Conservation (phyloP, 148 eudicot species). For the Agrostemma githago region DNA sequence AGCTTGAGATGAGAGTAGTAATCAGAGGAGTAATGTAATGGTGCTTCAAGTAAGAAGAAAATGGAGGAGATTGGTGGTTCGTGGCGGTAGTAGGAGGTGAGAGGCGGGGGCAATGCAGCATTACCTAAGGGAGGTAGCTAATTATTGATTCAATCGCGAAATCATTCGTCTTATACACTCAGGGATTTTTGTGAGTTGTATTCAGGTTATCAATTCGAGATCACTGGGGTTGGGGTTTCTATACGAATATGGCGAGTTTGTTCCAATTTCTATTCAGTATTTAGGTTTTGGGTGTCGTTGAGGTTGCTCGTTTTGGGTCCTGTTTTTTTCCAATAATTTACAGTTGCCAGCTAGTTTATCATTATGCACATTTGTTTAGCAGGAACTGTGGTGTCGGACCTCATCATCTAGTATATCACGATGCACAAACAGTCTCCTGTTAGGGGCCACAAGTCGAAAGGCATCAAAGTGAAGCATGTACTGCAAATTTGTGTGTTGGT, state of each 20-base stretch:
- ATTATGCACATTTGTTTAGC: conserved; percentile 5
- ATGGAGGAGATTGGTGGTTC: no score
- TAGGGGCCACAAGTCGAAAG: conserved; percentile 66
- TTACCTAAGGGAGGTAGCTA: no score
- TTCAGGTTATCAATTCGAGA: no score
- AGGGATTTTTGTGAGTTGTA: no score
- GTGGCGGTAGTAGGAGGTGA: no score
- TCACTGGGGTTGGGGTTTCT: neutral
- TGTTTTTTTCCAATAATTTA: neutral
- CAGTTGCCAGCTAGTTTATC: neutral
- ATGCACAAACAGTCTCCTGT: conserved; percentile 73
- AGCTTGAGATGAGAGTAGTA: neutral
- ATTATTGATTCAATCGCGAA: neutral
- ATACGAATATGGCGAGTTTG: neutral
- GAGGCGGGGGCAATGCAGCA: no score
- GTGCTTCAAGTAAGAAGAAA: no score
- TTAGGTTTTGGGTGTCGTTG: neutral
- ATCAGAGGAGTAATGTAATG: no score
- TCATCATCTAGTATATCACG: conserved; percentile 18
- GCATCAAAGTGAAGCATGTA: conserved; percentile 61
- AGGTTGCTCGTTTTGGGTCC: neutral
- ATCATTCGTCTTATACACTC: no score
- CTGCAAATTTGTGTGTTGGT: conserved; percentile 72
- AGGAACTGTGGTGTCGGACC: conserved; percentile 11
- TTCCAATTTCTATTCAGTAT: neutral